These are phyloP conservation scores for Stagonosporopsis vannaccii DNA, from an alignment of 2,329 filamentous ascomycete genomes.

Conservation along the genomic window DNA sequence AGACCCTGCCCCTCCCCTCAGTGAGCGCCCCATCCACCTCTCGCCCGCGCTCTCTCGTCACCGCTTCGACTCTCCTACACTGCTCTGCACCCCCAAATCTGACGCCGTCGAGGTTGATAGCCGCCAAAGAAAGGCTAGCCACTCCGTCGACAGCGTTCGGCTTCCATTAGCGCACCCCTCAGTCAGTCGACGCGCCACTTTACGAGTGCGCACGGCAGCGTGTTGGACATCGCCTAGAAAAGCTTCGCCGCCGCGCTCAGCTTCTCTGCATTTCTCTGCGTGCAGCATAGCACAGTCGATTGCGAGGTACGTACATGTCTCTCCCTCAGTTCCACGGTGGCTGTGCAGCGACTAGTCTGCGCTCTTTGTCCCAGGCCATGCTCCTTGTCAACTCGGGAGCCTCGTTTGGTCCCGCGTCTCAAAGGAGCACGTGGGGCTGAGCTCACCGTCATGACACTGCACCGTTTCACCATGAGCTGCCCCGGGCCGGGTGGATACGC, in stretches of 20 bases:
- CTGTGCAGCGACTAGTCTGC: constrained; percentile 13
- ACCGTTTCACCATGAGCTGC: constrained; percentile 37
- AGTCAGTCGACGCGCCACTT: constrained; percentile 18
- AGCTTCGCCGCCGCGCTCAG: constrained; percentile 3
- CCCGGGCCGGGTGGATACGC: constrained; percentile 21
- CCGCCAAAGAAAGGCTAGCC: constrained; percentile 15
- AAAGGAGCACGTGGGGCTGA: constrained; percentile 36
- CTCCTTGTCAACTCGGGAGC: constrained; percentile 16
- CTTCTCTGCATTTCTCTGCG: background rate
- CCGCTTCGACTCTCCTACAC: constrained; percentile 7
- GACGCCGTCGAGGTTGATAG: constrained; percentile 14
- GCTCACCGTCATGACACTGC: constrained; percentile 30
- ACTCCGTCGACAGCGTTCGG: constrained; percentile 11
- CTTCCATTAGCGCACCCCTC: constrained; percentile 19
- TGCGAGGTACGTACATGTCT: constrained; percentile 11
- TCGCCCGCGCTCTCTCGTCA: constrained; percentile 16
- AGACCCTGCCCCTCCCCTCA: constrained; percentile 23
- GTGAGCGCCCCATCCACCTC: constrained; percentile 16
- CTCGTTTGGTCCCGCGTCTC: constrained; percentile 21
- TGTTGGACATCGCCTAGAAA: constrained; percentile 3
- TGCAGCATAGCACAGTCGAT: constrained; percentile 7
- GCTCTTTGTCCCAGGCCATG: constrained; percentile 9
- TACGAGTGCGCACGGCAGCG: constrained; percentile 10
- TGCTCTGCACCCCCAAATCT: constrained; percentile 1
- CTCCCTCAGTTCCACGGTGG: constrained; percentile 7